These are phyloP conservation scores for Thalassiosira mediterranea DNA, from an alignment of 352 stramenopile species.

Conservation along the genomic window DNA sequence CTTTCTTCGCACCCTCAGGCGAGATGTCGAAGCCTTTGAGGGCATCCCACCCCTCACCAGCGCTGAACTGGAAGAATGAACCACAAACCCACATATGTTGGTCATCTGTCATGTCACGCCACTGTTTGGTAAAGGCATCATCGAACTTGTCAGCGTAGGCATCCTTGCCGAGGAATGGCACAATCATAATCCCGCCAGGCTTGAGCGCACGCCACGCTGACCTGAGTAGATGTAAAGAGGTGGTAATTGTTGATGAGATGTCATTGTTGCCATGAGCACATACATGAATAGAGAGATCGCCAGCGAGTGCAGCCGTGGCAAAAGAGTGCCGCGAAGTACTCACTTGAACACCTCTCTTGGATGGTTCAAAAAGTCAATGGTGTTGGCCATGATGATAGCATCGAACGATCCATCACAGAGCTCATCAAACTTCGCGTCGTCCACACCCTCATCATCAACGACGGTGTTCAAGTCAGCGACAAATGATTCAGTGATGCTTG, in stretches of 20 bases:
- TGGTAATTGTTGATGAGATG: not conserved
- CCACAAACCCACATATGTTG: constrained; percentile 85
- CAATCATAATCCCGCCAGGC: constrained; percentile 79
- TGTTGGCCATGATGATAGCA: constrained; percentile 82
- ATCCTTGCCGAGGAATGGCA: constrained; percentile 75
- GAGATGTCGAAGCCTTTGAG: constrained; percentile 82
- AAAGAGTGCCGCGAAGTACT: too few species aligned
- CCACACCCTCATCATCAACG: constrained; percentile 63
- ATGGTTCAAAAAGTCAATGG: constrained; percentile 78
- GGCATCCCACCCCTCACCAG: constrained; percentile 77
- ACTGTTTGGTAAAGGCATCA: constrained; percentile 77
- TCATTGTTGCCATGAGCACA: too few species aligned
- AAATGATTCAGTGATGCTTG: constrained; percentile 68
- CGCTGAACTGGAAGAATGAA: constrained; percentile 82
- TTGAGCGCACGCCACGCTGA: constrained; percentile 76
- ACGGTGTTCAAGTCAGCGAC: constrained; percentile 80
- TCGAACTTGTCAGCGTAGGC: constrained; percentile 75
- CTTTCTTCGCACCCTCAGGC: constrained; percentile 67
- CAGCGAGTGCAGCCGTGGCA: too few species aligned
- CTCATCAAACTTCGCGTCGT: constrained; percentile 63
- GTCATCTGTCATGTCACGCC: constrained; percentile 80
- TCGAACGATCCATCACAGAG: constrained; percentile 69
- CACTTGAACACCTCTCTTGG: constrained; percentile 80
- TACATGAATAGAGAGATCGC: too few species aligned
- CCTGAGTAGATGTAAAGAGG: constrained; percentile 26